A percentile compares a stretch with the other conserved stretches of the same genome.
Evolutionary conservation across 176 grass and related monocot species (phyloP).

Genomic region (Ampelocalamus luodianensis): DNA sequence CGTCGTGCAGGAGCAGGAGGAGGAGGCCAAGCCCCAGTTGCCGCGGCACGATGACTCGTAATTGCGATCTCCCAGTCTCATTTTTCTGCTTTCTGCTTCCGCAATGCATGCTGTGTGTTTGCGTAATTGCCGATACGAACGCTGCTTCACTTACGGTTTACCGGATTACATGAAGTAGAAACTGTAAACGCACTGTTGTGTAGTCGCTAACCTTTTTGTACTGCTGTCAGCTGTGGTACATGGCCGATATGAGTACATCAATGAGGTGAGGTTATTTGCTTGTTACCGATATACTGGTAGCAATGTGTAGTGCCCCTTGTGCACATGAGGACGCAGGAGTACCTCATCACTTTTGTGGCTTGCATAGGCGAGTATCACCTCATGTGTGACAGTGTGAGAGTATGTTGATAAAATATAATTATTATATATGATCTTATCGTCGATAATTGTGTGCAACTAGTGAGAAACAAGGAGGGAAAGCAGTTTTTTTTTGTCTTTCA

Average conservation of each 20-base stretch:
- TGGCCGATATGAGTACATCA: background rate
- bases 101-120: slow-evolving; percentile 37
- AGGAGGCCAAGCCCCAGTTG: slow-evolving; percentile 35
- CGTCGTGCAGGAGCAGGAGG: background rate
- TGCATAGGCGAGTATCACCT: background rate
- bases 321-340: background rate
- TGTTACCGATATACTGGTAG: background rate
- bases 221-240: background rate
- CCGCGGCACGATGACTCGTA: slow-evolving; percentile 38
- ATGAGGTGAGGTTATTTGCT: too few species aligned
- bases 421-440: background rate
- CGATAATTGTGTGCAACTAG: background rate
- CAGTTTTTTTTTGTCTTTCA: background rate
- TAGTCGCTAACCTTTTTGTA: background rate
- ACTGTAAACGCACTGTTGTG: background rate
- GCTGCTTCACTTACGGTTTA: background rate
- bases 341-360: background rate
- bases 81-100: background rate
- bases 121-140: slow-evolving; percentile 27
- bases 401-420: background rate
- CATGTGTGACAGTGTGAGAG: background rate
- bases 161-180: slow-evolving; percentile 22
- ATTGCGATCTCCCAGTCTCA: slow-evolving; percentile 31
- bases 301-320: background rate
- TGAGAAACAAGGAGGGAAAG: background rate